Percentiles rank a stretch among this genome's conserved stretches.
phyloP scores from a whole-genome alignment of 768 basidiomycete species.

The Gymnopilus dilepis region DNA sequence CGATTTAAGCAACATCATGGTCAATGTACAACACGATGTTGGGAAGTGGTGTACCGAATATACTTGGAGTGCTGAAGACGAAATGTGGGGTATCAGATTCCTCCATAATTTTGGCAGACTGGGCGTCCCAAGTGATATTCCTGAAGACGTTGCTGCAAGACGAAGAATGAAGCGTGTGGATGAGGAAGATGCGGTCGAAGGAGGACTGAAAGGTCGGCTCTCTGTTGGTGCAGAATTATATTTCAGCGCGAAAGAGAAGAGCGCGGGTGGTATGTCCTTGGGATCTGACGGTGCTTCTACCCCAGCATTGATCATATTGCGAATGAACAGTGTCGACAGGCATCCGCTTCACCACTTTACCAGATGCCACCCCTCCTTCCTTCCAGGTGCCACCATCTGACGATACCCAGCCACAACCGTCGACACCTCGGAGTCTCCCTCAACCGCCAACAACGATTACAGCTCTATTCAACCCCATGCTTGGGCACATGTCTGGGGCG shows the following conservation, averaged over 20 bases:
- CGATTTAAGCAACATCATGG: constrained; percentile 72
- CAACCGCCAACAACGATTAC: constrained; percentile 96
- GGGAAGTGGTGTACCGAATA: constrained; percentile 95
- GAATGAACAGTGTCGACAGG: constrained; percentile 81
- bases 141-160: constrained; percentile 29
- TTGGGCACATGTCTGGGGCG: constrained; percentile 90
- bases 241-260: constrained; percentile 90
- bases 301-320: not conserved
- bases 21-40: constrained; percentile 90
- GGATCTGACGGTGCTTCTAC: not conserved
- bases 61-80: constrained; percentile 91
- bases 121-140: constrained; percentile 43
- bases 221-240: constrained; percentile 95
- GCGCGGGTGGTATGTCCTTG: constrained; percentile 76
- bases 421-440: constrained; percentile 41
- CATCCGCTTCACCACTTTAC: constrained; percentile 91
- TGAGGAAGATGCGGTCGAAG: constrained; percentile 92
- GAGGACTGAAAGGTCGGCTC: constrained; percentile 88
- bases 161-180: constrained; percentile 76
- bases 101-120: constrained; percentile 92
- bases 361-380: constrained; percentile 75
- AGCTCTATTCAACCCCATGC: constrained; percentile 93
- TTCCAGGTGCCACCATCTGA: constrained; percentile 49
- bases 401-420: constrained; percentile 39
- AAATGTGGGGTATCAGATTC: constrained; percentile 88